These are phyloP conservation scores for Podila verticillata DNA, from an alignment of 192 early-diverging fungal genomes.

Conservation along the genomic window DNA sequence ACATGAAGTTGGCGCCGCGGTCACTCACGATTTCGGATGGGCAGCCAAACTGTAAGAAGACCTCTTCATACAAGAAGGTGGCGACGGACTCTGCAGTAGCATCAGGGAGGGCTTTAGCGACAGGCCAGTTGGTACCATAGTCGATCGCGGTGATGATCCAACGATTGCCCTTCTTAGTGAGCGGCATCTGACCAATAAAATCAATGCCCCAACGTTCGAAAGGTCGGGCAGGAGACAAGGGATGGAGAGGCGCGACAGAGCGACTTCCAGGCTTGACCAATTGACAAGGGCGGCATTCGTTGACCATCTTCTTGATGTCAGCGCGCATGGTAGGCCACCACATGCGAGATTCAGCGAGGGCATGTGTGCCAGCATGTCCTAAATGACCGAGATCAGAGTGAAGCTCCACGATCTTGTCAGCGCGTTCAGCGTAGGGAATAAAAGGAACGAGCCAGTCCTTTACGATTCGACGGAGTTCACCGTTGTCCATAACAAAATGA, in stretches of 20 bases:
- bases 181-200: conserved; percentile 3
- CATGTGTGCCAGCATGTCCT: background rate
- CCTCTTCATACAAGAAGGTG: conserved; percentile 38
- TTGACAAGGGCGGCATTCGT: background rate
- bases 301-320: background rate
- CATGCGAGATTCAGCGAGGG: background rate
- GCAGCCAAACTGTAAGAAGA: conserved; percentile 31
- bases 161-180: conserved; percentile 2
- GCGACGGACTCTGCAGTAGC: conserved; percentile 17
- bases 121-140: conserved; percentile 41
- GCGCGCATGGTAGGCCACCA: background rate
- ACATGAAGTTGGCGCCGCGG: conserved; percentile 20
- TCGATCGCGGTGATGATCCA: conserved; percentile 41
- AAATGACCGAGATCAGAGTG: background rate
- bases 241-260: conserved; percentile 1
- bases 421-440: background rate
- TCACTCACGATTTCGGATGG: conserved; percentile 21
- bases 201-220: conserved; percentile 4
- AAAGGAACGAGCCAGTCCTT: background rate
- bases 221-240: background rate
- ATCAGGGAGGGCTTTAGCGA: conserved; percentile 14
- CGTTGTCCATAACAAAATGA: background rate
- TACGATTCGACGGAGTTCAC: background rate
- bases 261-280: conserved; percentile 3
- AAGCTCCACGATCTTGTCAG: background rate